phyloP scores from a whole-genome alignment of 148 eudicot genomes.

The Rhododendron williamsianum region DNA sequence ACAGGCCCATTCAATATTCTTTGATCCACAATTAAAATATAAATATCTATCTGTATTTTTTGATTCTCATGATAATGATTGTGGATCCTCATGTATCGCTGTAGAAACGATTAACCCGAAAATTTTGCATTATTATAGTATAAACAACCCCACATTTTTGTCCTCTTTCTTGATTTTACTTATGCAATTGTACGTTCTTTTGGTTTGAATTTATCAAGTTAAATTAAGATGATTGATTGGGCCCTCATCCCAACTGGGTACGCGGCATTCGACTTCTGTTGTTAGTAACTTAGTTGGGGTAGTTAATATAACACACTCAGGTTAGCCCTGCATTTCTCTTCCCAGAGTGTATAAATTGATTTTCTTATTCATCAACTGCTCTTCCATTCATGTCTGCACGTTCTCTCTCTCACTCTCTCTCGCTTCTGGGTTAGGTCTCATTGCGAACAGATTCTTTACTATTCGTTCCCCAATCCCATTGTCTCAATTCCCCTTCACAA shows the following conservation, averaged over 20 bases:
- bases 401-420: conserved; percentile 13
- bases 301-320: background rate
- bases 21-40: conserved; percentile 24
- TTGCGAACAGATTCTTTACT: background rate
- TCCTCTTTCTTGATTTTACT: background rate
- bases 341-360: background rate
- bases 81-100: conserved; percentile 11
- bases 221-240: background rate
- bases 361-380: background rate
- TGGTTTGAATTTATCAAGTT: background rate
- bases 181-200: background rate
- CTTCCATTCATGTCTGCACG: conserved; percentile 39
- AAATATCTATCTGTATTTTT: conserved; percentile 20
- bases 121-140: background rate
- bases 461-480: background rate
- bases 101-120: background rate
- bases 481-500: background rate
- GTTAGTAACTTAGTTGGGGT: conserved; percentile 13
- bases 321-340: background rate
- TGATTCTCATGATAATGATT: conserved; percentile 24
- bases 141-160: background rate
- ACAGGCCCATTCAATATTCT: conserved; percentile 25
- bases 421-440: background rate
- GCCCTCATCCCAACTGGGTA: conserved; percentile 12
- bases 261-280: conserved; percentile 14